Conservation (phyloP, 495 filamentous ascomycete genomes). For the Glarea lozoyensis region DNA sequence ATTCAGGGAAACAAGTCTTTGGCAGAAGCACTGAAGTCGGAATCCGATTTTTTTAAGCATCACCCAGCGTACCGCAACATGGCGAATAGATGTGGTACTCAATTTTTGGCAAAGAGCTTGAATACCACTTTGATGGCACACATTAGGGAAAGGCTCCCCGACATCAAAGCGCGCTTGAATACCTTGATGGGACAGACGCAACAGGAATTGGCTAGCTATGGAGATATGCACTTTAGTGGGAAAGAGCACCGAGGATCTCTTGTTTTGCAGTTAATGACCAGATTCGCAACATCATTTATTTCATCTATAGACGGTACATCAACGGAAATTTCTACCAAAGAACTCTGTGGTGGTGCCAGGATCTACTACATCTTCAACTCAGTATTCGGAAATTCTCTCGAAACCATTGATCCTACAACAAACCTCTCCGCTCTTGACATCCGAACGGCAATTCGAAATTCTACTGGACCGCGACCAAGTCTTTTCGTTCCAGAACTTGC, state of each 20-base stretch:
- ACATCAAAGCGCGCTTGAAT: slow-evolving; percentile 96
- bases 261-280: slow-evolving; percentile 95
- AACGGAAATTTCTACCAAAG: slow-evolving; percentile 97
- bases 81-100: slow-evolving; percentile 86
- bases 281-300: slow-evolving; percentile 96
- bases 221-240: slow-evolving; percentile 94
- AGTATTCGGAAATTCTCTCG: slow-evolving; percentile 94
- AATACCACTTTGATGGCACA: slow-evolving; percentile 94
- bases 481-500: slow-evolving; percentile 96
- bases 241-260: slow-evolving; percentile 93
- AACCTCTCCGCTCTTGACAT: slow-evolving; percentile 97
- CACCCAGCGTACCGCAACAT: slow-evolving; percentile 98
- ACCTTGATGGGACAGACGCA: slow-evolving; percentile 99
- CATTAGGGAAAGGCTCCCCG: slow-evolving; percentile 89
- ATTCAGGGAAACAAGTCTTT: slow-evolving; percentile 92
- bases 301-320: slow-evolving; percentile 98
- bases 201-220: slow-evolving; percentile 96
- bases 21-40: slow-evolving; percentile 78
- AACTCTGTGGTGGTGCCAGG: slow-evolving; percentile 90
- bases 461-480: slow-evolving; percentile 89
- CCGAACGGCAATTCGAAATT: slow-evolving; percentile 95
- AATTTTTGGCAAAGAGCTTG: slow-evolving; percentile 89
- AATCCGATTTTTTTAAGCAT: slow-evolving; percentile 92
- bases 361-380: slow-evolving; percentile 99
- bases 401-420: slow-evolving; percentile 88